phyloP scores from a whole-genome alignment of 2,329 filamentous ascomycete genomes.

The Aureobasidium sp. region DNA sequence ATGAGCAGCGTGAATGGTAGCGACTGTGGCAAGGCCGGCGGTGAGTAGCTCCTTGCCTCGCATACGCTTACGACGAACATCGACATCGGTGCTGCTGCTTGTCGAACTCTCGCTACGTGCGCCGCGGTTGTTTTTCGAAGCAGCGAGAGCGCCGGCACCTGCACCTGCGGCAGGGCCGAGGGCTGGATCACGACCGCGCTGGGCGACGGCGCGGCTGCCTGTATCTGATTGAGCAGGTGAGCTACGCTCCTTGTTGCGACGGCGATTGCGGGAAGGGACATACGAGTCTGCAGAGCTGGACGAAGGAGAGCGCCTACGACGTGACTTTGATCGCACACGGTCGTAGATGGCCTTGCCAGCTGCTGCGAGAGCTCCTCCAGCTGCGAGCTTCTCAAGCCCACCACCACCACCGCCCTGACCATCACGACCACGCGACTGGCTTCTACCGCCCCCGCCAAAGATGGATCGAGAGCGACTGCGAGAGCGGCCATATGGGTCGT shows the following conservation, averaged over 20 bases:
- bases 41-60: conserved; percentile 59
- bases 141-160: conserved; percentile 26
- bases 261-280: conserved; percentile 41
- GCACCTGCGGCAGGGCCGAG: conserved; percentile 34
- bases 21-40: conserved; percentile 57
- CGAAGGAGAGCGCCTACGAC: conserved; percentile 38
- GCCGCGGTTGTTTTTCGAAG: conserved; percentile 13
- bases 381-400: conserved; percentile 41
- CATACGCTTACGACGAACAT: conserved; percentile 54
- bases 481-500: conserved; percentile 44
- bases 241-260: conserved; percentile 29
- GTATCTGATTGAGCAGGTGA: conserved; percentile 34
- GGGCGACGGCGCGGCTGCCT: conserved; percentile 25
- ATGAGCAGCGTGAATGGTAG: conserved; percentile 62
- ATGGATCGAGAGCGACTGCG: conserved; percentile 60
- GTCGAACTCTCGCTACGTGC: conserved; percentile 23
- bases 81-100: conserved; percentile 46
- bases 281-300: conserved; percentile 44
- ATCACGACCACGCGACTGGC: conserved; percentile 36
- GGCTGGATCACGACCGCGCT: conserved; percentile 31
- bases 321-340: conserved; percentile 47
- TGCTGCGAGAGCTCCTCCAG: conserved; percentile 41
- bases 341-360: conserved; percentile 47
- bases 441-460: conserved; percentile 43
- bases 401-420: conserved; percentile 37